Evolutionary conservation across 208 protist genomes (phyloP).

Genomic region (Trypanosoma scelopori): DNA sequence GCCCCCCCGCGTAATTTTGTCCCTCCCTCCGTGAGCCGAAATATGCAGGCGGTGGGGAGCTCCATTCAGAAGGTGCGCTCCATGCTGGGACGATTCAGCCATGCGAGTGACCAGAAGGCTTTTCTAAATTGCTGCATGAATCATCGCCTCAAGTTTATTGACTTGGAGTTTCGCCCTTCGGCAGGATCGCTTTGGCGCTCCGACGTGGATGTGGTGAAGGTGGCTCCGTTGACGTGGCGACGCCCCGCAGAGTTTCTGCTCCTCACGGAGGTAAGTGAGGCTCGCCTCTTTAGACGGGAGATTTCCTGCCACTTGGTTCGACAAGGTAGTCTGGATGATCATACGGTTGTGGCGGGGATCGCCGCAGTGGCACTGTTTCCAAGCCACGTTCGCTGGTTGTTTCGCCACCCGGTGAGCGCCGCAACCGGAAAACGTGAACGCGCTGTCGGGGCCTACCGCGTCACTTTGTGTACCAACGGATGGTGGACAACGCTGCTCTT

Average conservation of each 20-base stretch:
- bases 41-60: conserved; percentile 30
- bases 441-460: conserved; percentile 23
- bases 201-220: conserved; percentile 6
- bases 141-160: conserved; percentile 5
- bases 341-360: conserved; percentile 14
- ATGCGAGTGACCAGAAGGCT: conserved; percentile 34
- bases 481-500: conserved; percentile 30
- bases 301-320: conserved; percentile 15
- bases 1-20: conserved; percentile 40
- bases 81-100: conserved; percentile 34
- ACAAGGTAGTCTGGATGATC: conserved; percentile 8
- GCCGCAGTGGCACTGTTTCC: conserved; percentile 15
- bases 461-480: conserved; percentile 20
- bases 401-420: conserved; percentile 8
- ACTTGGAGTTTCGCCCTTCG: conserved; percentile 23
- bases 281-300: conserved; percentile 12
- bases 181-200: conserved; percentile 7
- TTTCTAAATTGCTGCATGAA: conserved; percentile 19
- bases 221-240: conserved; percentile 17
- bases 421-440: conserved; percentile 14
- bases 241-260: conserved; percentile 17
- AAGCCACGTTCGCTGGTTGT: conserved; percentile 21
- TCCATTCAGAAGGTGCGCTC: conserved; percentile 34
- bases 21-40: conserved; percentile 35
- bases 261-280: conserved; percentile 6